phyloP scores from a whole-genome alignment of 169 alveolate genomes.

The Babesia bovis region DNA sequence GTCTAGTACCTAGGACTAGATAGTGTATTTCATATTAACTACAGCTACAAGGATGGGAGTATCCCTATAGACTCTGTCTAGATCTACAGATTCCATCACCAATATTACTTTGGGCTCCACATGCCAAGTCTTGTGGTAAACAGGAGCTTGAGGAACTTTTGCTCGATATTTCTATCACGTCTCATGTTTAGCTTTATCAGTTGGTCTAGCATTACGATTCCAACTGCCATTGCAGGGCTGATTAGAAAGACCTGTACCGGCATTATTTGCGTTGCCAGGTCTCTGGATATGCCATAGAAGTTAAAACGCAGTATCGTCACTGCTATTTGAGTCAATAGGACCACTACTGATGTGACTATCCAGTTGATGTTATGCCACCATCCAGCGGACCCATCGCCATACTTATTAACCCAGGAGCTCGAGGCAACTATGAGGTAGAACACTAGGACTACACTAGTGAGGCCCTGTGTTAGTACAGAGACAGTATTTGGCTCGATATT shows the following conservation, averaged over 20 bases:
- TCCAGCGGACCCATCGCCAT: constrained; percentile 13
- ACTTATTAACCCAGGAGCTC: constrained; percentile 58
- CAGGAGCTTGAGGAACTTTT: constrained; percentile 62
- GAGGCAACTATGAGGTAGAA: constrained; percentile 39
- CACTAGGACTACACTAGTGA: constrained; percentile 32
- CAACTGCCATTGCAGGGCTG: constrained; percentile 16
- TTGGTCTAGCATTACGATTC: constrained; percentile 44
- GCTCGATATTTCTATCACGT: constrained; percentile 54
- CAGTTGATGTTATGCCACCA: constrained; percentile 35
- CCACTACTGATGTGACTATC: constrained; percentile 16
- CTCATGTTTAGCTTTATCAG: constrained; percentile 31
- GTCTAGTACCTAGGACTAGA: no score
- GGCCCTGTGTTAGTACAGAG: constrained; percentile 19
- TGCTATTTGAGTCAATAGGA: constrained; percentile 12
- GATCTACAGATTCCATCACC: neutral
- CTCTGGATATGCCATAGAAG: neutral
- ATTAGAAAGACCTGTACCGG: constrained; percentile 5
- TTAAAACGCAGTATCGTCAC: constrained; percentile 3
- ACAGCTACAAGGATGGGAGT: no score
- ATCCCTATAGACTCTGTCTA: no score
- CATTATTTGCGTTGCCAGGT: neutral
- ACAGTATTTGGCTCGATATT: constrained; percentile 7
- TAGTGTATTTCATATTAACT: no score
- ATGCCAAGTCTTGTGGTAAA: constrained; percentile 66
- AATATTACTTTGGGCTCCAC: constrained; percentile 65